phyloP scores from a whole-genome alignment of 2,329 filamentous ascomycete species.

The Fusarium compactum region DNA sequence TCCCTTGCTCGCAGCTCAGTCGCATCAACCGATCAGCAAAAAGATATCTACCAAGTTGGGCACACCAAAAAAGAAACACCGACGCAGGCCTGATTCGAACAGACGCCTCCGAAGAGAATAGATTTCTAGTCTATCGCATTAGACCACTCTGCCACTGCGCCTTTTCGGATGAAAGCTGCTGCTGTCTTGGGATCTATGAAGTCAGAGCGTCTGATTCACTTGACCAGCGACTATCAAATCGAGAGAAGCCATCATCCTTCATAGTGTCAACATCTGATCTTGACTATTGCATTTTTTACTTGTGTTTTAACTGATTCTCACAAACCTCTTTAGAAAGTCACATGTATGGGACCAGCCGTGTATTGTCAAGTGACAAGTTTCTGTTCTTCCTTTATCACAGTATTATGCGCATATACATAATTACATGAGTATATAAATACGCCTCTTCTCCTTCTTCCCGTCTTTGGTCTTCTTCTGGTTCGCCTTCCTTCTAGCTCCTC shows the following conservation, averaged over 20 bases:
- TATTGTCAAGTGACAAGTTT: conserved; percentile 10
- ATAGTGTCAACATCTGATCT: background rate
- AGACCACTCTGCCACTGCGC: conserved; percentile 40
- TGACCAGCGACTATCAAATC: background rate
- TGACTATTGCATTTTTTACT: background rate
- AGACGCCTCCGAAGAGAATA: conserved; percentile 38
- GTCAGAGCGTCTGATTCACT: rapidly evolving
- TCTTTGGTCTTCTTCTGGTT: background rate
- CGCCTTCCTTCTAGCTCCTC: conserved; percentile 6
- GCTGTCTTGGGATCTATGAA: background rate
- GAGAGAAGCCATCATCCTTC: background rate
- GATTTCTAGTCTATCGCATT: conserved; percentile 40
- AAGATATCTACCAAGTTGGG: background rate
- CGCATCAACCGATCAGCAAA: background rate
- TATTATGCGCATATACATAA: conserved; percentile 41
- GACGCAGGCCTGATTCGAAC: conserved; percentile 39
- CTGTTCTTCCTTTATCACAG: conserved; percentile 33
- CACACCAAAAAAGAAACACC: conserved; percentile 10
- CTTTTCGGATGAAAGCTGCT: background rate
- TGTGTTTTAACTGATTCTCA: background rate
- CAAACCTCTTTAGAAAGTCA: background rate
- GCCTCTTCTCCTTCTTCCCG: background rate
- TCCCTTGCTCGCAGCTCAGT: background rate
- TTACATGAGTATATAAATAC: conserved; percentile 42
- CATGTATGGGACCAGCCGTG: background rate